These are phyloP conservation scores for Candida sanyaensis DNA, from an alignment of 1,139 yeast genomes.

Conservation along the genomic window DNA sequence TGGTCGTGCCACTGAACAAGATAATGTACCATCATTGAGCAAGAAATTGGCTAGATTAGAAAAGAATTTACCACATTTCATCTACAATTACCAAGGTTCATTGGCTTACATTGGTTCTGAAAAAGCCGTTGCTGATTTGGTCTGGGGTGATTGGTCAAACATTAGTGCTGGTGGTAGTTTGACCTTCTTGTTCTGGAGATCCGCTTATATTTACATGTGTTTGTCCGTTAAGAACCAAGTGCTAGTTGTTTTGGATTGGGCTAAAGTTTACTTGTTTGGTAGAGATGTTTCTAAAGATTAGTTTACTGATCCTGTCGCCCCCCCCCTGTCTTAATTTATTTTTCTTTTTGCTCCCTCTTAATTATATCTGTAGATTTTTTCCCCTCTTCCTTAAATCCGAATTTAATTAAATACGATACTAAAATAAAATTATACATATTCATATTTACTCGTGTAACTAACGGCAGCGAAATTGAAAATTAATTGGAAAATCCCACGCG, in stretches of 20 bases:
- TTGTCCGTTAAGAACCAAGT: slow-evolving; percentile 86
- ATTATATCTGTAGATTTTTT: no score
- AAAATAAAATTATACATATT: no score
- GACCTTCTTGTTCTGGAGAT: slow-evolving; percentile 92
- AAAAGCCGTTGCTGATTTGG: slow-evolving; percentile 90
- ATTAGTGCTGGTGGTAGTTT: slow-evolving; percentile 81
- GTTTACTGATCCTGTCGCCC: not conserved
- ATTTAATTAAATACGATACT: no score
- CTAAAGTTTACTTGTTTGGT: slow-evolving; percentile 83
- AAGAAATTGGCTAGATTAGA: slow-evolving; percentile 43
- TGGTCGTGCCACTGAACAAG: slow-evolving; percentile 26
- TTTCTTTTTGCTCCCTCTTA: no score
- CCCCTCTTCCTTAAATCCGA: no score
- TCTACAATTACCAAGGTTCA: slow-evolving; percentile 71
- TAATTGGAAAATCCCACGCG: no score
- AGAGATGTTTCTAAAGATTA: slow-evolving; percentile 74
- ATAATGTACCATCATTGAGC: slow-evolving; percentile 39
- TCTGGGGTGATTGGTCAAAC: slow-evolving; percentile 85
- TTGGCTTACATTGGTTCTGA: slow-evolving; percentile 86
- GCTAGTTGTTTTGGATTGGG: slow-evolving; percentile 84
- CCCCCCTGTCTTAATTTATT: no score
- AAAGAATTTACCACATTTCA: slow-evolving; percentile 57
- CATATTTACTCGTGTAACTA: no score
- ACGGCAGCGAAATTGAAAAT: no score
- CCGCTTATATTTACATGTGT: slow-evolving; percentile 91